These are phyloP conservation scores for Orbilia brochopaga DNA, from an alignment of 2,329 filamentous ascomycete species.

Conservation along the genomic window DNA sequence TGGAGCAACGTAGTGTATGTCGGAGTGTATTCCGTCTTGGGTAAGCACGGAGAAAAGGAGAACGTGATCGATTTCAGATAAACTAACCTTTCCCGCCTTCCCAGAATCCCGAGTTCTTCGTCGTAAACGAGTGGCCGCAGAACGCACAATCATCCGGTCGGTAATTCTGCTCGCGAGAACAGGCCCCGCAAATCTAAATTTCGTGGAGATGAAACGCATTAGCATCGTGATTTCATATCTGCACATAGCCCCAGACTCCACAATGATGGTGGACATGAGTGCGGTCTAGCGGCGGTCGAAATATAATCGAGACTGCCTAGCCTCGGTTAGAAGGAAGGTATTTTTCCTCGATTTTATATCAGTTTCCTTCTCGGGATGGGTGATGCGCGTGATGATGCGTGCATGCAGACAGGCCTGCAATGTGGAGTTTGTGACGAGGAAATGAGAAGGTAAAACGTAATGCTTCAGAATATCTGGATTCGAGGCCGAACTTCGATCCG, in stretches of 20 bases:
- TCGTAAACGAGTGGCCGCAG: slow-evolving; percentile 73
- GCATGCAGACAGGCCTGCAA: background rate
- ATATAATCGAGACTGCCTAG: slow-evolving; percentile 27
- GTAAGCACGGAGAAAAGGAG: slow-evolving; percentile 7
- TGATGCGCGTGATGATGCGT: slow-evolving; percentile 36
- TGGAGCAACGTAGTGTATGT: no score
- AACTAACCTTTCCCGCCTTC: slow-evolving; percentile 71
- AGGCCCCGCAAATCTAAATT: slow-evolving; percentile 64
- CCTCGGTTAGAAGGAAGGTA: slow-evolving; percentile 45
- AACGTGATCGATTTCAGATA: slow-evolving; percentile 7
- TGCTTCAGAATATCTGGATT: background rate
- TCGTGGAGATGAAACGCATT: slow-evolving; percentile 13
- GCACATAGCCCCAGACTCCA: slow-evolving; percentile 37
- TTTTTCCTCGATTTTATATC: slow-evolving; percentile 10
- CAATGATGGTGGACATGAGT: background rate
- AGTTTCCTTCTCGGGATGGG: slow-evolving; percentile 24
- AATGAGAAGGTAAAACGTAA: background rate
- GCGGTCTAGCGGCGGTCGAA: slow-evolving; percentile 23
- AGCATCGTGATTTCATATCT: slow-evolving; percentile 22
- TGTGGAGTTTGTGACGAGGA: background rate
- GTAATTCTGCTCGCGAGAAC: slow-evolving; percentile 81
- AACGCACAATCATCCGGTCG: slow-evolving; percentile 75
- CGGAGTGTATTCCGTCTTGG: no score
- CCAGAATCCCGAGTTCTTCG: slow-evolving; percentile 78
- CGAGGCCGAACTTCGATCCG: background rate